A percentile compares a stretch with the other conserved stretches of the same genome.
Evolutionary conservation across 495 filamentous ascomycete genomes (phyloP).

Genomic region (Podospora pseudopauciseta): DNA sequence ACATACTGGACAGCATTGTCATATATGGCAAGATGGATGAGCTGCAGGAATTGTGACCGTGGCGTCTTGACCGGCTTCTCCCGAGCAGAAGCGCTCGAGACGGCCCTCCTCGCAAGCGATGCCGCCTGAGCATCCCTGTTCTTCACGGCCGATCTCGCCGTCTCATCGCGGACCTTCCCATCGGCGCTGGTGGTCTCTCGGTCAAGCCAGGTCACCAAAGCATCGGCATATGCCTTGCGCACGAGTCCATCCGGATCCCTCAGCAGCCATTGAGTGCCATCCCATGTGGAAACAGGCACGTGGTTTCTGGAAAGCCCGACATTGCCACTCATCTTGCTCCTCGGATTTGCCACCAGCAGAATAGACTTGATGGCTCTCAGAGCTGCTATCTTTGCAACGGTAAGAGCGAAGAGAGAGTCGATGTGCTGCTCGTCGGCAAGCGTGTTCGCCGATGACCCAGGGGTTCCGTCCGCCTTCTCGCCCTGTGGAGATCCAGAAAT

Average conservation of each 20-base stretch:
- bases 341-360: conserved; percentile 70
- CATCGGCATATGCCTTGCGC: conserved; percentile 77
- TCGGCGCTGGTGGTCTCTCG: conserved; percentile 71
- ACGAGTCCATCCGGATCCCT: conserved; percentile 72
- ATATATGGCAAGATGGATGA: conserved; percentile 84
- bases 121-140: conserved; percentile 32
- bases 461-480: conserved; percentile 36
- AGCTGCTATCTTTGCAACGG: conserved; percentile 68
- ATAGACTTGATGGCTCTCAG: conserved; percentile 79
- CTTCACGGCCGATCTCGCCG: conserved; percentile 36
- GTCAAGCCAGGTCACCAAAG: conserved; percentile 74
- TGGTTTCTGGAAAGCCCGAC: conserved; percentile 63
- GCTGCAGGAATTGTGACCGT: conserved; percentile 68
- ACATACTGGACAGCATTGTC: conserved; percentile 73
- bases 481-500: conserved; percentile 38
- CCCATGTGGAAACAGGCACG: conserved; percentile 78
- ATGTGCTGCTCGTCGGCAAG: conserved; percentile 37
- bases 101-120: conserved; percentile 56
- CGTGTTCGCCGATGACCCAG: conserved; percentile 27
- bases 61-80: conserved; percentile 54
- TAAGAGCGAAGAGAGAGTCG: conserved; percentile 69
- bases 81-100: conserved; percentile 61
- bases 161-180: conserved; percentile 56
- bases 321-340: conserved; percentile 54
- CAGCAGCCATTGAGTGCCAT: conserved; percentile 85